Evolutionary conservation across 1,139 yeast genomes (phyloP).

Genomic region (Groenewaldozyma auringiensis): DNA sequence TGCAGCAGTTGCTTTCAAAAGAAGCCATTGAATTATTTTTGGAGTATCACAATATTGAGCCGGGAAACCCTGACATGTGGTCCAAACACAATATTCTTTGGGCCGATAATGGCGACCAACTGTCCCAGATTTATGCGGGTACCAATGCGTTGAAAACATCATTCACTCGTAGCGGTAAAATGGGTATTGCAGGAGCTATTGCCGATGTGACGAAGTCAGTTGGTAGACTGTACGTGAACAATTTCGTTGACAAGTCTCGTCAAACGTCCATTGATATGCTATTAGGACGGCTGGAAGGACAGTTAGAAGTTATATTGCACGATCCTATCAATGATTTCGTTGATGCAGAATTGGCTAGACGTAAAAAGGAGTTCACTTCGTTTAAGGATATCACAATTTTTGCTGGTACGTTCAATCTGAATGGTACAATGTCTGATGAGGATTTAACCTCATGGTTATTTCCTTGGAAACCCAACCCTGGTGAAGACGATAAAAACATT

Average conservation of each 20-base stretch:
- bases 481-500: slow-evolving; percentile 29
- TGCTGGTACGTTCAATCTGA: slow-evolving; percentile 83
- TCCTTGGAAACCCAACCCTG: slow-evolving; percentile 38
- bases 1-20: slow-evolving; percentile 76
- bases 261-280: slow-evolving; percentile 81
- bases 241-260: slow-evolving; percentile 85
- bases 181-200: slow-evolving; percentile 92
- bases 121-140: slow-evolving; percentile 94
- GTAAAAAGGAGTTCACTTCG: slow-evolving; percentile 53
- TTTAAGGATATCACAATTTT: slow-evolving; percentile 54
- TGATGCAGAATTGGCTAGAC: slow-evolving; percentile 46
- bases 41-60: slow-evolving; percentile 40
- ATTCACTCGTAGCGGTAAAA: slow-evolving; percentile 87
- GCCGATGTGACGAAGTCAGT: slow-evolving; percentile 96
- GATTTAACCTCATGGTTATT: slow-evolving; percentile 77
- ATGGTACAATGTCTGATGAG: slow-evolving; percentile 52
- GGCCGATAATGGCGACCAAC: slow-evolving; percentile 98
- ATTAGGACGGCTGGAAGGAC: slow-evolving; percentile 71
- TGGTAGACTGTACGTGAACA: slow-evolving; percentile 89
- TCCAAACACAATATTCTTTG: slow-evolving; percentile 71
- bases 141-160: slow-evolving; percentile 94
- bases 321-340: slow-evolving; percentile 89
- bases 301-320: slow-evolving; percentile 62
- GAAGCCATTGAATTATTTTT: slow-evolving; percentile 61
- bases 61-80: slow-evolving; percentile 42